Conservation (phyloP, 2,329 filamentous ascomycete species). For the Diplodia corticola region DNA sequence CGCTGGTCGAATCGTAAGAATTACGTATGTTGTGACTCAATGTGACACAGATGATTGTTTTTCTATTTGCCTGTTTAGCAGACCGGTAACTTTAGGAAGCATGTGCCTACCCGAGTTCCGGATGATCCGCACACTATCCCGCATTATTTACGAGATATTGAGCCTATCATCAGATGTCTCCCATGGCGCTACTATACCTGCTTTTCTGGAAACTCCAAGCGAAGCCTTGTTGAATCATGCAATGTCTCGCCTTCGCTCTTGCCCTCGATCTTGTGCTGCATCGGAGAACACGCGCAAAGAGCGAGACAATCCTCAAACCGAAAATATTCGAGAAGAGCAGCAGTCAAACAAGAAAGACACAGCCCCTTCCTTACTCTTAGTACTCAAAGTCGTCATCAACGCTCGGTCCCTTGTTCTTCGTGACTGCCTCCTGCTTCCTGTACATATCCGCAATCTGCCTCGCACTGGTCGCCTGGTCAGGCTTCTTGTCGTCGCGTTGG, state of each 20-base stretch:
- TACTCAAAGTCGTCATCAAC: conserved; percentile 99
- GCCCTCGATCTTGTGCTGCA: background rate
- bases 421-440: conserved; percentile 85
- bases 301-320: background rate
- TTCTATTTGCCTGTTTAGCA: background rate
- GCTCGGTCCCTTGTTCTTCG: conserved; percentile 79
- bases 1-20: background rate
- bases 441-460: conserved; percentile 96
- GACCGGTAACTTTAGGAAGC: background rate
- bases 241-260: background rate
- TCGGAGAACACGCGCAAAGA: background rate
- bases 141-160: background rate
- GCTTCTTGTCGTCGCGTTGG: conserved; percentile 90
- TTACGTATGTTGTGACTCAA: background rate
- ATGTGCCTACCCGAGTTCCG: background rate
- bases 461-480: conserved; percentile 81
- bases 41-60: background rate
- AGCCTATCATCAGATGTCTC: background rate
- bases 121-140: background rate
- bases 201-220: background rate
- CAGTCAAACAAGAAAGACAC: background rate
- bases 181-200: background rate
- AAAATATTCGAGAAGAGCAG: background rate
- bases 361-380: conserved; percentile 42
- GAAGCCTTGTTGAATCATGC: background rate